These are phyloP conservation scores for Lactarius vividus DNA, from an alignment of 768 basidiomycete species.

Conservation along the genomic window DNA sequence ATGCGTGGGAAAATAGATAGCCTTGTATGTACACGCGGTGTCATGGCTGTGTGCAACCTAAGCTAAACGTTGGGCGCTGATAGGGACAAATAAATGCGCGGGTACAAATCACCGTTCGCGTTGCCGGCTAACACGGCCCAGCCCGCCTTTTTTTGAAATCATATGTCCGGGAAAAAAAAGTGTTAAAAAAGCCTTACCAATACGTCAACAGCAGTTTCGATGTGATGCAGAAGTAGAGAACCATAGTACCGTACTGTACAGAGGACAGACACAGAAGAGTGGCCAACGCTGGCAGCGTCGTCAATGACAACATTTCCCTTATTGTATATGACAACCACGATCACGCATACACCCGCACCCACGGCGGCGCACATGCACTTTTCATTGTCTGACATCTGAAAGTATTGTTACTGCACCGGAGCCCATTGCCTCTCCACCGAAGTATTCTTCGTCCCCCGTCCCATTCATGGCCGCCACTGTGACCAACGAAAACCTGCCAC, in stretches of 20 bases:
- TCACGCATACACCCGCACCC: background rate
- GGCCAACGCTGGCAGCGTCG: background rate
- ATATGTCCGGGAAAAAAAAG: background rate
- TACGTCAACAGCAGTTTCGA: background rate
- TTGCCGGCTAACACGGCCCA: background rate
- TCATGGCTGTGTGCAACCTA: background rate
- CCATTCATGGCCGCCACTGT: constrained; percentile 29
- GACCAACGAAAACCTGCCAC: constrained; percentile 37
- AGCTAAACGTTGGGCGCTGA: background rate
- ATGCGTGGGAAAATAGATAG: background rate
- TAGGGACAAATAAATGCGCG: background rate
- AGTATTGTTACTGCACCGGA: background rate
- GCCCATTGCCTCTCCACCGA: background rate
- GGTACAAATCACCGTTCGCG: background rate
- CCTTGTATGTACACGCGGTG: background rate
- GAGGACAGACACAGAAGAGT: background rate
- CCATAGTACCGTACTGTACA: background rate
- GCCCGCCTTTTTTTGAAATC: background rate
- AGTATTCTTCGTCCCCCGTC: background rate
- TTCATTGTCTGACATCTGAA: background rate
- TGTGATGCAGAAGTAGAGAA: background rate
- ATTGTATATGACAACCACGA: background rate
- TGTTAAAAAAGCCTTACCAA: background rate
- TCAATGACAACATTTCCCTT: background rate
- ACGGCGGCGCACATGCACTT: background rate